Conservation (phyloP, 495 filamentous ascomycete genomes). For the Massariosphaeria phaeospora region DNA sequence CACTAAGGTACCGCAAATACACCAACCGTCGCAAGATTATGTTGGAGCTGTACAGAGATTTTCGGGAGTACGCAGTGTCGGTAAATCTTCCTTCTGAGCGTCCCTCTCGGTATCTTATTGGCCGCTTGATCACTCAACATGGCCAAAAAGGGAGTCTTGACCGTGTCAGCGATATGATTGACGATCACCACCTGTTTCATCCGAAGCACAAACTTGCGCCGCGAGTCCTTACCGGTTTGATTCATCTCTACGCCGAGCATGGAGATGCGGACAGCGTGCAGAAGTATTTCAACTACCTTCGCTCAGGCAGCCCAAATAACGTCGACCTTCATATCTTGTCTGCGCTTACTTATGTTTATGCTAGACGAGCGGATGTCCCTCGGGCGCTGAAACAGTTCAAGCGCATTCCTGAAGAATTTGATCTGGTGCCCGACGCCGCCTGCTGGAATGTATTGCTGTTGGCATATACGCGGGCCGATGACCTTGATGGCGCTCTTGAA, state of each 20-base stretch:
- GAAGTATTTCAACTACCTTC: constrained; percentile 54
- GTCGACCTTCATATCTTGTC: constrained; percentile 38
- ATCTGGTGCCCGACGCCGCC: constrained; percentile 48
- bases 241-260: constrained; percentile 48
- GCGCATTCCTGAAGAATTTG: constrained; percentile 50
- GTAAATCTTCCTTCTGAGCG: not conserved
- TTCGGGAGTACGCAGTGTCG: constrained; percentile 7
- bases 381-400: constrained; percentile 57
- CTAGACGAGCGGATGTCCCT: constrained; percentile 55
- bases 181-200: constrained; percentile 28
- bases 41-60: constrained; percentile 17
- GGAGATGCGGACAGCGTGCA: constrained; percentile 51
- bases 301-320: constrained; percentile 34
- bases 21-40: constrained; percentile 10
- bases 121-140: constrained; percentile 2
- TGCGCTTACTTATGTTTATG: constrained; percentile 60
- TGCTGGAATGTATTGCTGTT: constrained; percentile 77
- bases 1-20: constrained; percentile 17
- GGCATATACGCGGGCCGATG: constrained; percentile 59
- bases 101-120: constrained; percentile 11
- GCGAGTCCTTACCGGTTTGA: no score
- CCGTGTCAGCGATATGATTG: constrained; percentile 4
- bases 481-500: constrained; percentile 58
- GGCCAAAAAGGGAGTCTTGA: not conserved
- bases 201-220: no score